These are phyloP conservation scores for Tritrichomonas foetus DNA, from an alignment of 208 protist genomes.

Conservation along the genomic window DNA sequence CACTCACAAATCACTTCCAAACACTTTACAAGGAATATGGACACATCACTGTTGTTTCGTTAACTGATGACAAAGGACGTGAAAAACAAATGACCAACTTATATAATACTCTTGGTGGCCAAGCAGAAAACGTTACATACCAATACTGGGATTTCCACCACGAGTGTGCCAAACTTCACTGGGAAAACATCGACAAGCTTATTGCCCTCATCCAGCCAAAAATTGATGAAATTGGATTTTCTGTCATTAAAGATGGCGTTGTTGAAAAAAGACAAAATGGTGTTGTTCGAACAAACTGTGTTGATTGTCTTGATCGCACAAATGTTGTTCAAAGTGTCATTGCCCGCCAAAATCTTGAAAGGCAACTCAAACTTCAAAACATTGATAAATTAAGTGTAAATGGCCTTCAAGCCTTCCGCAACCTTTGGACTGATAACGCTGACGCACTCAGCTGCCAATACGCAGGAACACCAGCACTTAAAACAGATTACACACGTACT, in stretches of 20 bases:
- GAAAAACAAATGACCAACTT: constrained; percentile 19
- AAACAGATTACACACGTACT: constrained; percentile 52
- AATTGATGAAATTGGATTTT: constrained; percentile 37
- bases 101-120: neutral
- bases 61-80: constrained; percentile 42
- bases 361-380: neutral
- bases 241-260: neutral
- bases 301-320: constrained; percentile 53
- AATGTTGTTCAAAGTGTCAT: constrained; percentile 46
- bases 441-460: constrained; percentile 42
- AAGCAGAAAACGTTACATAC: neutral
- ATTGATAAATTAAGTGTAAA: neutral
- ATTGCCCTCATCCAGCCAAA: neutral
- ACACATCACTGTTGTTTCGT: neutral
- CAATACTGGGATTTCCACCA: constrained; percentile 50
- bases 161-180: constrained; percentile 44
- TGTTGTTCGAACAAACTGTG: constrained; percentile 48
- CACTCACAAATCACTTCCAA: neutral
- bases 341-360: neutral
- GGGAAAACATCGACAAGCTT: constrained; percentile 45
- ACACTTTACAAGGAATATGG: constrained; percentile 28
- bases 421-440: constrained; percentile 50
- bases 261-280: constrained; percentile 40
- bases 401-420: neutral
- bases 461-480: constrained; percentile 45